Evolutionary conservation across 768 basidiomycete genomes (phyloP), one percentile per base, ranked within the genome.

Genomic region (Rhodotorula toruloides): DNA sequence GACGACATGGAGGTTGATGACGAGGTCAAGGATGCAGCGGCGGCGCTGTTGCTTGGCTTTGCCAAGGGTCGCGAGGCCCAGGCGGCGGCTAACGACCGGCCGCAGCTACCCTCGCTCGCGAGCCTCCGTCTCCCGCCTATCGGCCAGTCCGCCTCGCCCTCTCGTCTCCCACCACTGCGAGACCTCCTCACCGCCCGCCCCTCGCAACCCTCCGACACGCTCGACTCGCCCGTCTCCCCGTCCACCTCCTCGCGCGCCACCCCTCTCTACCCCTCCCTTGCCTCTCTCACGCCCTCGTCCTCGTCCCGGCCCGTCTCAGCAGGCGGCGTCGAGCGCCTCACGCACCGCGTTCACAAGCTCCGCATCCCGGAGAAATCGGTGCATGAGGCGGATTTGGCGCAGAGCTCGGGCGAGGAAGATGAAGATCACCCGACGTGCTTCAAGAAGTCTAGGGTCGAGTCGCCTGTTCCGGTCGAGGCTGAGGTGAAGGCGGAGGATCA

Each of bases 261-360:
- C 36, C 17, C 58, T 11, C 32, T 71, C 34, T 71, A 71, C 62
- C 70, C 70, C 10, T 63, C 65, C 8, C 49, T 67, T 22, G 19
- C 66, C 7, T 58, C 55, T 16, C 2, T 46, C 43, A 42, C 66
- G 42, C 32, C 61, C 11, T 14, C 65, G 14, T 50, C 63, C 12
- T 34, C 54, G 19, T 50, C 61, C 19, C 65, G 70, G 12, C 70
- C 70, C 22, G 58, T 57, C 14, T 71, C 70, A 4, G 62, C 70
- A 8, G 70, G 65, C 21, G 70, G 70, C 27, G 55, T 71, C 61
- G 70, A 71, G 54, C 65, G 70, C 43, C 58, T 71, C 43, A 60
- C 61, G 17, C 70, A 63, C 49, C 65, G 65, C 39, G 61, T 71
- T 11, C 64, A 65, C 58, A 66, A 63, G 61, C 58, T 71, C 47